These are phyloP conservation scores for Clarireedia sp. DNA, from an alignment of 2,329 filamentous ascomycete genomes.

Conservation along the genomic window DNA sequence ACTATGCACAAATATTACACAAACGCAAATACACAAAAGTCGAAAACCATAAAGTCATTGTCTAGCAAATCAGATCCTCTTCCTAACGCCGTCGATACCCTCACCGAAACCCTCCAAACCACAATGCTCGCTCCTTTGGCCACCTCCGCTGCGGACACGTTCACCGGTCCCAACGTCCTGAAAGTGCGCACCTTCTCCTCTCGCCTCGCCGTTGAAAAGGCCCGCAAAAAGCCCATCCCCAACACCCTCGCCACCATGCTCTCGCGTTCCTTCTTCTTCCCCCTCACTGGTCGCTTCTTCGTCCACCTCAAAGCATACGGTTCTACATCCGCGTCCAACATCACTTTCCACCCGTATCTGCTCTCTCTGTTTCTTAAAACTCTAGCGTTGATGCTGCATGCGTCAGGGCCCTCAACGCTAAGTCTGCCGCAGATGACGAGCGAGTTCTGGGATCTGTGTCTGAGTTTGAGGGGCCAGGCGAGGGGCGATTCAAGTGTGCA, in stretches of 20 bases:
- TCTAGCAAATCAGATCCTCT: not conserved
- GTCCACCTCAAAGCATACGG: conserved; percentile 49
- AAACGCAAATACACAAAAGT: conserved; percentile 19
- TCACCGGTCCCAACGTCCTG: conserved; percentile 71
- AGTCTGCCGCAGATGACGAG: conserved; percentile 71
- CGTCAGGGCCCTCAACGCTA: conserved; percentile 71
- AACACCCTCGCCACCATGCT: conserved; percentile 76
- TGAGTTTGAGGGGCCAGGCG: conserved; percentile 55
- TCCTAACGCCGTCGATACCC: conserved; percentile 45
- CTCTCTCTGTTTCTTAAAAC: conserved; percentile 80
- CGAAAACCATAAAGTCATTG: conserved; percentile 15
- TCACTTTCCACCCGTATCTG: conserved; percentile 67
- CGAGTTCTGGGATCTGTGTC: conserved; percentile 77
- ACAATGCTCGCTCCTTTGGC: conserved; percentile 76
- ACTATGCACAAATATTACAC: conserved; percentile 67
- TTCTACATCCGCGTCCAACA: conserved; percentile 38
- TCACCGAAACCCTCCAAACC: conserved; percentile 60
- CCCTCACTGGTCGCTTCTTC: conserved; percentile 74
- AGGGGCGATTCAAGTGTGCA: conserved; percentile 59
- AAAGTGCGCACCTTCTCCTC: conserved; percentile 88
- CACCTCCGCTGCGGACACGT: conserved; percentile 68
- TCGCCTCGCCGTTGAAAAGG: conserved; percentile 58
- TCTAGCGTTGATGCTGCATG: conserved; percentile 71
- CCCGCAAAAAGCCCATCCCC: conserved; percentile 49
- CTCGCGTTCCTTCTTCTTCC: conserved; percentile 73